A percentile compares a stretch with the other conserved stretches of the same genome.
phyloP scores from a whole-genome alignment of 2,329 filamentous ascomycete species.

The Aspergillus neoniger region DNA sequence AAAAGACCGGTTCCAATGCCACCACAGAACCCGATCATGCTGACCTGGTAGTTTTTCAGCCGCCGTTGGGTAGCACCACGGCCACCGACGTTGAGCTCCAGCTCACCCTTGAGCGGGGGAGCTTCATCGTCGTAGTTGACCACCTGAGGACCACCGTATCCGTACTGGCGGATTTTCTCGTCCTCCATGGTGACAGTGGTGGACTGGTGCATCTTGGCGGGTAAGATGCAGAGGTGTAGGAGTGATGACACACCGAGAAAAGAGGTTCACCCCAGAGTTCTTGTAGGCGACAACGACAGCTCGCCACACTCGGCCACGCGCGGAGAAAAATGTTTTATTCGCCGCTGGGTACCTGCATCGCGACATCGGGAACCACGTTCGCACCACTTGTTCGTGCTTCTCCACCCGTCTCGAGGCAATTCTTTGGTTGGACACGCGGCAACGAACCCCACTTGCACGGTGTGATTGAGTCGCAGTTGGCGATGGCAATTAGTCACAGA shows the following conservation, averaged over 20 bases:
- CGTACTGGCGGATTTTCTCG: slow-evolving; percentile 4
- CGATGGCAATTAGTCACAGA: slow-evolving; percentile 4
- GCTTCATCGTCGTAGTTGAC: slow-evolving; percentile 10
- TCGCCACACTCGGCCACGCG: slow-evolving; percentile 4
- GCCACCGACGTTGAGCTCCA: slow-evolving; percentile 37
- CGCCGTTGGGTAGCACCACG: slow-evolving; percentile 36
- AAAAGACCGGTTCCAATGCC: slow-evolving; percentile 73
- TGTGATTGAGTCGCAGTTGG: not conserved
- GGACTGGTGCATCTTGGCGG: slow-evolving; percentile 6
- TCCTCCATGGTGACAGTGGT: slow-evolving; percentile 4
- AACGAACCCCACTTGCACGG: not conserved
- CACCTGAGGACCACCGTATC: slow-evolving; percentile 5
- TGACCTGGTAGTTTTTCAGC: slow-evolving; percentile 37
- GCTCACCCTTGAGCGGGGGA: slow-evolving; percentile 25
- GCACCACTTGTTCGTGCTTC: slow-evolving; percentile 1
- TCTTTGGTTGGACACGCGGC: not conserved
- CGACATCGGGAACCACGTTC: slow-evolving; percentile 9
- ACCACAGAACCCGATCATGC: slow-evolving; percentile 37
- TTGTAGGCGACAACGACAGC: not conserved
- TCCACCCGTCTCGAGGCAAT: not conserved
- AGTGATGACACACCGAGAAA: not conserved
- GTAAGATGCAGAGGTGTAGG: not conserved
- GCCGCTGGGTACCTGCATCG: slow-evolving; percentile 6
- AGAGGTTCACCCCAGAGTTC: not conserved
- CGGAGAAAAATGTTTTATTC: slow-evolving; percentile 5